A percentile compares a stretch with the other conserved stretches of the same genome.
Evolutionary conservation across 2,329 filamentous ascomycete genomes (phyloP).

Genomic region (Juglanconis oblonga): DNA sequence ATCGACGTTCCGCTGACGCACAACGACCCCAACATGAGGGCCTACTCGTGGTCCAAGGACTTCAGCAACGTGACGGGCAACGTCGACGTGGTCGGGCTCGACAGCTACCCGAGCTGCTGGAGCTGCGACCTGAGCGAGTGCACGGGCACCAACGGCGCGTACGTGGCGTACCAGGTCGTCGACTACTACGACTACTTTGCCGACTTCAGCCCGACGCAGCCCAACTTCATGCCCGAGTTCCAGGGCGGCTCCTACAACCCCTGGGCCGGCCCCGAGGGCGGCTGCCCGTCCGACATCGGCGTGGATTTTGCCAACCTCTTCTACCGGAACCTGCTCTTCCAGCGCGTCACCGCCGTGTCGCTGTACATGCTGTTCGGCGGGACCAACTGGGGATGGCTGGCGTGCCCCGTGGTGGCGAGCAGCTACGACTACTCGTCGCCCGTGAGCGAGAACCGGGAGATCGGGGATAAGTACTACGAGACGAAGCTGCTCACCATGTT

Average conservation of each 20-base stretch:
- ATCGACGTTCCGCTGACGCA: conserved; percentile 56
- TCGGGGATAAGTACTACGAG: conserved; percentile 60
- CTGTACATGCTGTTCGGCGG: conserved; percentile 66
- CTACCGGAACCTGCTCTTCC: conserved; percentile 60
- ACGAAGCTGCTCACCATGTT: conserved; percentile 61
- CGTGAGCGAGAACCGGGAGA: conserved; percentile 55
- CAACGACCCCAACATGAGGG: conserved; percentile 59
- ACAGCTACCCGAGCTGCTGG: conserved; percentile 58
- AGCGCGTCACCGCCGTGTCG: conserved; percentile 57
- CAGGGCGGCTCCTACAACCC: conserved; percentile 60
- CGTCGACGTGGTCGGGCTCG: conserved; percentile 50
- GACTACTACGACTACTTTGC: conserved; percentile 27
- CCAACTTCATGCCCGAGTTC: conserved; percentile 57
- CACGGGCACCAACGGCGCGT: conserved; percentile 56
- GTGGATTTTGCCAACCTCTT: conserved; percentile 62
- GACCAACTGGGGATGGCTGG: conserved; percentile 60
- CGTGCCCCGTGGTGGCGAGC: conserved; percentile 54
- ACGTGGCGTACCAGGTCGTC: conserved; percentile 45
- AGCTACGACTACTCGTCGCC: conserved; percentile 65
- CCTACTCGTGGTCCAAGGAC: conserved; percentile 59
- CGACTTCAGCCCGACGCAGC: conserved; percentile 38
- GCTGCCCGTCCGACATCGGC: conserved; percentile 51
- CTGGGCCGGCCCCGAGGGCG: conserved; percentile 58
- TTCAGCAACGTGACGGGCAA: conserved; percentile 55
- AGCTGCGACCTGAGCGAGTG: conserved; percentile 62